These are phyloP conservation scores for Omphalotus olearius DNA, from an alignment of 1,284 basidiomycete species.

Conservation along the genomic window DNA sequence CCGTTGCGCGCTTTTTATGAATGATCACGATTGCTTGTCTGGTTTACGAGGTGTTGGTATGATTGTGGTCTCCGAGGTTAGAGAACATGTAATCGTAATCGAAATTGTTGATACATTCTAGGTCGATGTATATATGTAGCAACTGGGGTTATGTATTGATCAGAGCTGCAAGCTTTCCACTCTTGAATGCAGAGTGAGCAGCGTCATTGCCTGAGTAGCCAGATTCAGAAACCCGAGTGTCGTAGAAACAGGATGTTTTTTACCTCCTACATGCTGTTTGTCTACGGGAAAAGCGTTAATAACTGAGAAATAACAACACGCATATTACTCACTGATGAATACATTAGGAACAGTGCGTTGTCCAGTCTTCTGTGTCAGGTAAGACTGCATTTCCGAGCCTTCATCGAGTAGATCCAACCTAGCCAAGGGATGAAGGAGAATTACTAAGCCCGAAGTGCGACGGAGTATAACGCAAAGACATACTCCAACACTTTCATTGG, in stretches of 20 bases:
- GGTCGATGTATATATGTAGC: too few species aligned
- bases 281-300: constrained; percentile 27
- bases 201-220: constrained; percentile 37
- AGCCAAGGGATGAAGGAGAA: background rate
- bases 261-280: constrained; percentile 56
- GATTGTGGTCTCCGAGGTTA: background rate
- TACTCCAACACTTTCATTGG: constrained; percentile 56
- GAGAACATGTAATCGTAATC: too few species aligned
- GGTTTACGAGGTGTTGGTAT: background rate
- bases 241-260: constrained; percentile 1
- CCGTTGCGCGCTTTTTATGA: constrained; percentile 5
- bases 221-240: background rate
- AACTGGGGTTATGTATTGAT: constrained; percentile 20
- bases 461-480: constrained; percentile 21
- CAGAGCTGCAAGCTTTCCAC: constrained; percentile 31
- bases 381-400: constrained; percentile 55
- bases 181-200: constrained; percentile 28
- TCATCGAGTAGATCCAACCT: constrained; percentile 45
- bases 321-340: constrained; percentile 54
- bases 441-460: background rate
- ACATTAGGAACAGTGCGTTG: constrained; percentile 67
- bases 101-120: too few species aligned
- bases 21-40: background rate
- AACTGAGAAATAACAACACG: background rate
- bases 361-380: constrained; percentile 52